These are phyloP conservation scores for Herpetospermum pedunculosum DNA, from an alignment of 306 rosid species.

Conservation along the genomic window DNA sequence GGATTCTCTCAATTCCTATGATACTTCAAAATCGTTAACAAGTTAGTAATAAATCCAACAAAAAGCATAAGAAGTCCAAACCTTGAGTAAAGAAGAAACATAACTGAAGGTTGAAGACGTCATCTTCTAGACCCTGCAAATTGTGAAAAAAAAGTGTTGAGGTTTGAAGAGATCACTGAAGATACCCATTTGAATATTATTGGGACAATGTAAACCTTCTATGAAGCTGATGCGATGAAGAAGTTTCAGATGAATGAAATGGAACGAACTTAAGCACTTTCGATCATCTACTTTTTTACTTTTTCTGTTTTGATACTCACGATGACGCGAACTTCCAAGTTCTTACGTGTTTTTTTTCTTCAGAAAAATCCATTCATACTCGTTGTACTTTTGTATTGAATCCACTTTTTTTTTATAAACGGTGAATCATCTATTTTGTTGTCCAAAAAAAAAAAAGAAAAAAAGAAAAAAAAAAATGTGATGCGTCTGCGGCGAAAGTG, in stretches of 20 bases:
- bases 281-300: background rate
- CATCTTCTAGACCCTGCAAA: background rate
- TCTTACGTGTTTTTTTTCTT: no score
- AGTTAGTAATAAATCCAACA: background rate
- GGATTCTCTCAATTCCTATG: background rate
- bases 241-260: background rate
- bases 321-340: background rate
- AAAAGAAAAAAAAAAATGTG: no score
- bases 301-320: background rate
- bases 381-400: no score
- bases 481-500: no score
- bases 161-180: background rate
- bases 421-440: no score
- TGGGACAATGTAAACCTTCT: background rate
- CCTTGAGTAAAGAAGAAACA: slow-evolving; percentile 3
- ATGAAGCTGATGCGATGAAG: background rate
- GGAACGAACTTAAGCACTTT: background rate
- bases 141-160: background rate
- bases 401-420: no score
- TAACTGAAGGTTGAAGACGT: slow-evolving; percentile 3
- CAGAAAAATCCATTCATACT: no score
- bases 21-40: background rate
- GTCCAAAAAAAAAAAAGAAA: no score
- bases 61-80: background rate
- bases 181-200: background rate